phyloP scores from a whole-genome alignment of 129 eudicot genomes.

The Logfia minima region DNA sequence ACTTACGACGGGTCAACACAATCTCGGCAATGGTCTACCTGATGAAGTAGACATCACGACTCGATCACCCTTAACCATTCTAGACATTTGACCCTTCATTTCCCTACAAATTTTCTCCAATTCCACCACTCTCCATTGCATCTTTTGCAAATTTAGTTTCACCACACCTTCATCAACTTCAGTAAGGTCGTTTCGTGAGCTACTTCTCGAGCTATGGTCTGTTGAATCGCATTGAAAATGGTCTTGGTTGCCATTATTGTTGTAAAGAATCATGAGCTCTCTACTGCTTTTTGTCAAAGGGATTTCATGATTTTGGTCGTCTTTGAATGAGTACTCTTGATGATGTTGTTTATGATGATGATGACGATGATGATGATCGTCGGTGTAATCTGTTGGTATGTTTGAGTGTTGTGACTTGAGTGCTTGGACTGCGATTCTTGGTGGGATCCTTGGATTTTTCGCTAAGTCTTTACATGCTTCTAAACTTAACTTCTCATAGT shows the following conservation, averaged over 20 bases:
- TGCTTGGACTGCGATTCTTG: constrained; percentile 73
- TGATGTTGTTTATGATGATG: constrained; percentile 15
- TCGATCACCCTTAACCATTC: constrained; percentile 46
- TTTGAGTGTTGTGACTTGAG: constrained; percentile 62
- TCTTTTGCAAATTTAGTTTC: constrained; percentile 59
- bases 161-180: constrained; percentile 47
- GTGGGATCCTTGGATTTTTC: constrained; percentile 82
- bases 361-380: constrained; percentile 3
- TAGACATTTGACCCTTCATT: constrained; percentile 86
- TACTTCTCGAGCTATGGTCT: constrained; percentile 29
- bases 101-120: constrained; percentile 81
- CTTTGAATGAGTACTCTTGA: constrained; percentile 30
- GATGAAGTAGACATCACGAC: constrained; percentile 4
- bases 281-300: constrained; percentile 35
- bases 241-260: constrained; percentile 21
- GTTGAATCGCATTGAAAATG: constrained; percentile 32
- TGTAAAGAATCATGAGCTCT: constrained; percentile 49
- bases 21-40: constrained; percentile 54
- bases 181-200: constrained; percentile 26
- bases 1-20: constrained; percentile 44
- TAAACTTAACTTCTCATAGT: constrained; percentile 72
- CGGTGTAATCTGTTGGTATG: constrained; percentile 20
- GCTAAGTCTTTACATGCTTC: constrained; percentile 95
- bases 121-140: constrained; percentile 88
- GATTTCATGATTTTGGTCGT: constrained; percentile 22